These are phyloP conservation scores for Solanum clarkiae DNA, from an alignment of 257 asterid species.

Conservation along the genomic window DNA sequence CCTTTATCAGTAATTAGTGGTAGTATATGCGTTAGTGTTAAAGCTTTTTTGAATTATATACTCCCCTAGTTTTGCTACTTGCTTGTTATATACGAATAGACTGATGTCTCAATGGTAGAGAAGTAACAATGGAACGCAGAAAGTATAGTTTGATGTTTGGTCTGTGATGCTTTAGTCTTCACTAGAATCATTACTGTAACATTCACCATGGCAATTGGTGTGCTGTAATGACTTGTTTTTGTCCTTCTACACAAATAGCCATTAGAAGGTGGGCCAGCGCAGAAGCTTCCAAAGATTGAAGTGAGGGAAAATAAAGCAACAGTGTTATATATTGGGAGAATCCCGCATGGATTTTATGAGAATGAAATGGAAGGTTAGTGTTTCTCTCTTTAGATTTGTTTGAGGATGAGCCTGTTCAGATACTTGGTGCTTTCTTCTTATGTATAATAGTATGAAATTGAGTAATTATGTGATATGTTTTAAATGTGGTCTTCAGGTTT, in stretches of 20 bases:
- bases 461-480: neutral
- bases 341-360: conserved; percentile 97
- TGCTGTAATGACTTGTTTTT: neutral
- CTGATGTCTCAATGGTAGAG: neutral
- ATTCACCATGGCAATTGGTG: neutral
- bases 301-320: conserved; percentile 44
- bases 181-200: neutral
- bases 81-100: neutral
- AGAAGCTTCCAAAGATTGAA: conserved; percentile 30
- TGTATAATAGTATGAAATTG: neutral
- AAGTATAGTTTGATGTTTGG: neutral
- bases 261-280: conserved; percentile 67
- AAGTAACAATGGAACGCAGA: neutral
- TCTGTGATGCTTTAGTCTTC: neutral
- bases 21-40: neutral
- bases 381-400: neutral
- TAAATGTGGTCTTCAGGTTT: conserved; percentile 48
- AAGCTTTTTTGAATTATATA: neutral
- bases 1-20: neutral
- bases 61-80: neutral
- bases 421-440: neutral
- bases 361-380: conserved; percentile 78
- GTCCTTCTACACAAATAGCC: conserved; percentile 25
- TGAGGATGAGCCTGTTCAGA: neutral
- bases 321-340: conserved; percentile 77